These are phyloP conservation scores for Zygoascus meyerae DNA, from an alignment of 1,139 yeast genomes.

Conservation along the genomic window DNA sequence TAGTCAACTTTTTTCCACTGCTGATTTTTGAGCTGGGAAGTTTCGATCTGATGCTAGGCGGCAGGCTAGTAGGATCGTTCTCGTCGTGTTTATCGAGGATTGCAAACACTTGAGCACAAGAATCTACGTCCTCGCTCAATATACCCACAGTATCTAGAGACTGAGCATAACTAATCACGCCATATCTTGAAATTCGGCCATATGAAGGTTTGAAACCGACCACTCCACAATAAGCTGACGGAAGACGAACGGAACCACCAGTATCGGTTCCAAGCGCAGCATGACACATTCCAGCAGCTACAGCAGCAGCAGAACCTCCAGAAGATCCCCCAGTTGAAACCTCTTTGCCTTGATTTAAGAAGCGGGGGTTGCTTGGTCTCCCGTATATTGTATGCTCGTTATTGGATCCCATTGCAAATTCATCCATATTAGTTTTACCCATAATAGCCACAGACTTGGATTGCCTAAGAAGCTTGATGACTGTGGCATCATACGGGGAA, in stretches of 20 bases:
- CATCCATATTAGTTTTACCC: conserved; percentile 93
- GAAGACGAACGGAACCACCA: conserved; percentile 91
- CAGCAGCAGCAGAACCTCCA: conserved; percentile 94
- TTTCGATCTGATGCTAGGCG: conserved; percentile 26
- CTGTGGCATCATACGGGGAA: conserved; percentile 83
- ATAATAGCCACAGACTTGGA: conserved; percentile 47
- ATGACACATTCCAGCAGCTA: conserved; percentile 62
- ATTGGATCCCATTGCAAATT: conserved; percentile 89
- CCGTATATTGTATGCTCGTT: conserved; percentile 55
- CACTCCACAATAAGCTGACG: conserved; percentile 81
- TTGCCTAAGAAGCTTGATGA: conserved; percentile 46
- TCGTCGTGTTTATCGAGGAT: conserved; percentile 56
- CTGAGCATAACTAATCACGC: conserved; percentile 89
- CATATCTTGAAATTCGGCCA: conserved; percentile 88
- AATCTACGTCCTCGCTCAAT: conserved; percentile 45
- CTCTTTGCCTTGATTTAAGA: conserved; percentile 22
- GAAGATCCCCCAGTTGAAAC: conserved; percentile 83
- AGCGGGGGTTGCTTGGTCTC: conserved; percentile 52
- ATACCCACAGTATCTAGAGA: conserved; percentile 93
- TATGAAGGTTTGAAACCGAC: conserved; percentile 90
- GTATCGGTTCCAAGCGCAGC: conserved; percentile 88
- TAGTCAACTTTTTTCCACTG: conserved; percentile 29
- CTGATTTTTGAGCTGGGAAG: conserved; percentile 14
- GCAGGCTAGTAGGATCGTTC: conserved; percentile 76
- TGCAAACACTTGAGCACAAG: conserved; percentile 45